Percentiles rank a stretch among this genome's conserved stretches.
These are phyloP conservation scores for Mycocentrospora acerina DNA, from an alignment of 2,329 filamentous ascomycete genomes.

Conservation along the genomic window DNA sequence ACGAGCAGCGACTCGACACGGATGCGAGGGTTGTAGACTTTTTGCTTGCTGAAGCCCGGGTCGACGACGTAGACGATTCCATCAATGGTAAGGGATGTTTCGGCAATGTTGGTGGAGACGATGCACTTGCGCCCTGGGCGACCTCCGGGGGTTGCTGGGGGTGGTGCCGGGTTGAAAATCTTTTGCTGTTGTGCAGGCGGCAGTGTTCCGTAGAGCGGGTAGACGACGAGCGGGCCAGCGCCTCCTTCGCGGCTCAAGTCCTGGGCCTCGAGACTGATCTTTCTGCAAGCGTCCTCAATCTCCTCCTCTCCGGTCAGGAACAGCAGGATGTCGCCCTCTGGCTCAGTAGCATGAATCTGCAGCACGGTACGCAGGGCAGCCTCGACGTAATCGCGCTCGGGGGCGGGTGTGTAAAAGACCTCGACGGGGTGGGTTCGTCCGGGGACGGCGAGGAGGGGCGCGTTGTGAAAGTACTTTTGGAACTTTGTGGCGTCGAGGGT, in stretches of 20 bases:
- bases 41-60: conserved; percentile 98
- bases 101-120: conserved; percentile 95
- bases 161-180: conserved; percentile 89
- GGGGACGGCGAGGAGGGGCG: conserved; percentile 88
- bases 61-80: conserved; percentile 99
- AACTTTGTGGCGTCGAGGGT: conserved; percentile 98
- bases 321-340: conserved; percentile 87
- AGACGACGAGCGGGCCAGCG: conserved; percentile 84
- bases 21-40: conserved; percentile 97
- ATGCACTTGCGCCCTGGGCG: conserved; percentile 91
- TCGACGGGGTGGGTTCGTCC: conserved; percentile 95
- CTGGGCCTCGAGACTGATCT: conserved; percentile 86
- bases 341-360: conserved; percentile 92
- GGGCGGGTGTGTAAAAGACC: conserved; percentile 97
- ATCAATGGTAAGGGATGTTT: conserved; percentile 96
- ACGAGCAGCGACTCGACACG: conserved; percentile 96
- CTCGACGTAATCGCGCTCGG: conserved; percentile 95
- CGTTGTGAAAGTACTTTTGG: conserved; percentile 94
- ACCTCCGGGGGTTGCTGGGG: conserved; percentile 70
- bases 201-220: conserved; percentile 90
- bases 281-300: conserved; percentile 93
- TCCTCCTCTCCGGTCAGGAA: conserved; percentile 98
- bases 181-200: conserved; percentile 90
- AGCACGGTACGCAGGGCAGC: conserved; percentile 91
- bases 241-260: conserved; percentile 90